phyloP scores from a whole-genome alignment of 768 basidiomycete species.

The Macrolepiota albuminosa region DNA sequence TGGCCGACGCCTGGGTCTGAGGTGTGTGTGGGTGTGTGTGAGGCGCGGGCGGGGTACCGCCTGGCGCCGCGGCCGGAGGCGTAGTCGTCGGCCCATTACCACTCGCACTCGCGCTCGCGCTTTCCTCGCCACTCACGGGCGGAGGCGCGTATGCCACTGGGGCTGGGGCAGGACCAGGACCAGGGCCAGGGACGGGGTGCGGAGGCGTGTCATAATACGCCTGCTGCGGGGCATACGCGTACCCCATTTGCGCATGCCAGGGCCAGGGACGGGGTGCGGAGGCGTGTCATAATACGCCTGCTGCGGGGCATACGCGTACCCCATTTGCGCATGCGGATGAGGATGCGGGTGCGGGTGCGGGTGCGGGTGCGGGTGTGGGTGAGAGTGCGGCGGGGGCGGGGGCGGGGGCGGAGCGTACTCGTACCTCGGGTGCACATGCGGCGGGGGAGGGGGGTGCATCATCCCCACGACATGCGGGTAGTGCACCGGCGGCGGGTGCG shows the following conservation, averaged over 20 bases:
- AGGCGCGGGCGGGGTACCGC: not conserved
- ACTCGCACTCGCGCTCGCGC: not conserved
- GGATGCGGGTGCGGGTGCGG: not conserved
- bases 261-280: not conserved
- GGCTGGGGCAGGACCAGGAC: not conserved
- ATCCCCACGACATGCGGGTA: not conserved
- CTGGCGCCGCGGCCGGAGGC: not conserved
- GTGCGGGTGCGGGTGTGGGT: not conserved
- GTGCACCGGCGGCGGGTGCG: not conserved
- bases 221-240: not conserved
- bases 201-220: slow-evolving; percentile 1
- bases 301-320: slow-evolving; percentile 1
- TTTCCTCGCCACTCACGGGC: not conserved
- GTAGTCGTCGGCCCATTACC: not conserved
- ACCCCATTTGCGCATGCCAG: not conserved
- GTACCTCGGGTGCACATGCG: not conserved
- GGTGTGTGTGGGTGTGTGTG: not conserved
- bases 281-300: slow-evolving; percentile 3
- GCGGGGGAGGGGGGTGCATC: not conserved
- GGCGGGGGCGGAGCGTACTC: not conserved
- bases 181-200: not conserved
- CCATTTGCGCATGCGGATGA: not conserved
- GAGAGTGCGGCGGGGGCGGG: not conserved
- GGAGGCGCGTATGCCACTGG: not conserved
- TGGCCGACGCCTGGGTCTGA: too few species aligned